Evolutionary conservation across 2,329 filamentous ascomycete genomes (phyloP).

Genomic region (Ophiocordyceps camponoti-leonardi): DNA sequence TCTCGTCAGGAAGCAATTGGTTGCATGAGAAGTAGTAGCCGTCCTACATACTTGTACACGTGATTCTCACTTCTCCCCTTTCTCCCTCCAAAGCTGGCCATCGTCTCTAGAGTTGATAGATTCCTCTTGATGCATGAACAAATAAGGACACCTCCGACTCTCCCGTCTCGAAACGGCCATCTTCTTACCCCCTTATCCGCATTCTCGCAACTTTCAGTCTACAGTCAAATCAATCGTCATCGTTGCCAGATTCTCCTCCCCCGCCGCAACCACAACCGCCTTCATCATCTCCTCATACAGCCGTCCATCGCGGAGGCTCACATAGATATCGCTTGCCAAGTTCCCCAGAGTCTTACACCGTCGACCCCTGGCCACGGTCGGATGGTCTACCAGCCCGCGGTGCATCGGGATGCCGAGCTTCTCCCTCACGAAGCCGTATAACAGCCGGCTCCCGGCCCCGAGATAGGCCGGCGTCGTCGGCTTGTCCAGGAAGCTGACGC

Average conservation of each 20-base stretch:
- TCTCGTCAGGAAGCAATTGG: too few relatives aligned
- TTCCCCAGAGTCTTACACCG: neutral
- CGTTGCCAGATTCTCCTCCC: neutral
- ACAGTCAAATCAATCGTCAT: neutral
- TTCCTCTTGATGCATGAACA: too few relatives aligned
- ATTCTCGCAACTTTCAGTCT: too few relatives aligned
- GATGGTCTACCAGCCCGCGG: neutral
- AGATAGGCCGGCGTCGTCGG: neutral
- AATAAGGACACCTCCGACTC: too few relatives aligned
- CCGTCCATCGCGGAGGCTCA: neutral
- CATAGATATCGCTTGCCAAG: neutral
- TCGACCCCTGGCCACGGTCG: neutral
- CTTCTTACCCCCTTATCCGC: too few relatives aligned
- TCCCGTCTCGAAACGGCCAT: too few relatives aligned
- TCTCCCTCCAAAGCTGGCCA: too few relatives aligned
- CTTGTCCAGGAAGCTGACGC: neutral
- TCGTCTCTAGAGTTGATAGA: too few relatives aligned
- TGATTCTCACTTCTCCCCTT: too few relatives aligned
- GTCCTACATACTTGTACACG: too few relatives aligned
- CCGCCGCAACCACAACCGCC: too few relatives aligned
- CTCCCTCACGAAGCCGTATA: neutral
- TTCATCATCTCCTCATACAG: neutral
- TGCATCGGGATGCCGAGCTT: neutral
- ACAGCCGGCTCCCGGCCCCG: neutral
- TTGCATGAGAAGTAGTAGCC: too few relatives aligned